A percentile compares a stretch with the other conserved stretches of the same genome.
These are phyloP conservation scores for Rosa chinensis DNA, from an alignment of 306 rosid genomes.

Conservation along the genomic window DNA sequence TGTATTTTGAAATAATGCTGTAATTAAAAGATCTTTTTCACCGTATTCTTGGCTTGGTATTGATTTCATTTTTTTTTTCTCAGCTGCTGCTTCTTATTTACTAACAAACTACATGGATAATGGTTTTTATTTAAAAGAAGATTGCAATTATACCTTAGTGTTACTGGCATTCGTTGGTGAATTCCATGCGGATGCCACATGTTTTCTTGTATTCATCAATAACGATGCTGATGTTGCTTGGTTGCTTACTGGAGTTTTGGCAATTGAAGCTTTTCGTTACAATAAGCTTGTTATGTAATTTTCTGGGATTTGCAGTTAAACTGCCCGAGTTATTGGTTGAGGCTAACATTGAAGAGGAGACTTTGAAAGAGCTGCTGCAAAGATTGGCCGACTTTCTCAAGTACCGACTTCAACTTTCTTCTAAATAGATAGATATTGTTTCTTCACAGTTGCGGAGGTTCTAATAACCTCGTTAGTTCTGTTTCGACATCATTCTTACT, in stretches of 20 bases:
- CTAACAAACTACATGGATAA: constrained; percentile 4
- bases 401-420: constrained; percentile 35
- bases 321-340: constrained; percentile 71
- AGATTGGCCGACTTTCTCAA: constrained; percentile 70
- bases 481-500: neutral
- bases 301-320: constrained; percentile 59
- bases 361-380: constrained; percentile 53
- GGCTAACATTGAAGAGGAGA: constrained; percentile 68
- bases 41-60: neutral
- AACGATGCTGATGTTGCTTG: neutral
- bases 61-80: neutral
- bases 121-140: neutral
- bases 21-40: neutral
- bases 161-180: neutral
- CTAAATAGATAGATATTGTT: neutral
- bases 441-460: neutral
- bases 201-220: neutral
- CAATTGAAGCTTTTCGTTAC: neutral
- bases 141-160: neutral
- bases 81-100: neutral
- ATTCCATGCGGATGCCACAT: neutral
- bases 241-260: neutral
- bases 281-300: constrained; percentile 19
- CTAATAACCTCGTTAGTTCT: neutral
- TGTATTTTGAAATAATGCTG: neutral